These are phyloP conservation scores for Zymoseptoria tritici DNA, from an alignment of 2,329 filamentous ascomycete species.

Conservation along the genomic window DNA sequence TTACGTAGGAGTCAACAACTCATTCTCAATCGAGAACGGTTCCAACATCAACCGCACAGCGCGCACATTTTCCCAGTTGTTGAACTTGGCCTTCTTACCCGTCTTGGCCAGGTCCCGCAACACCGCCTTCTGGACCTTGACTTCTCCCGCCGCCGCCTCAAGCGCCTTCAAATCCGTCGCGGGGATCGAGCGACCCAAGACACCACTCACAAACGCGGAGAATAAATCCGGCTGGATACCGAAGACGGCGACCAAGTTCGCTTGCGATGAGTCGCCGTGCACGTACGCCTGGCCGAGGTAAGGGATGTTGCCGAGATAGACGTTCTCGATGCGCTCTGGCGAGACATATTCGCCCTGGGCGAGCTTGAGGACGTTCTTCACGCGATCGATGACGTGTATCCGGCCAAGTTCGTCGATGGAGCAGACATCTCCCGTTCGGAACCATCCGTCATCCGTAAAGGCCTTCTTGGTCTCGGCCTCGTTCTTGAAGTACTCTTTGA, in stretches of 20 bases:
- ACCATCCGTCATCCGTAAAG: conserved; percentile 87
- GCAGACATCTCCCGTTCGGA: conserved; percentile 90
- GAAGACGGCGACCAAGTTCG: conserved; percentile 76
- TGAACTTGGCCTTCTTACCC: conserved; percentile 78
- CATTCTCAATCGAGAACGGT: conserved; percentile 89
- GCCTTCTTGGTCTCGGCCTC: conserved; percentile 76
- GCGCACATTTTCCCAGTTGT: conserved; percentile 78
- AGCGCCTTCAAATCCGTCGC: conserved; percentile 60
- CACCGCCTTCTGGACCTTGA: conserved; percentile 65
- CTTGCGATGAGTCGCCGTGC: conserved; percentile 80
- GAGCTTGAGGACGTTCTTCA: conserved; percentile 99
- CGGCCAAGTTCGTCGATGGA: conserved; percentile 77
- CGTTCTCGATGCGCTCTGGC: conserved; percentile 92
- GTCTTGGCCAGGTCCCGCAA: conserved; percentile 71
- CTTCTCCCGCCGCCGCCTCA: conserved; percentile 58
- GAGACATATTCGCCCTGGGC: conserved; percentile 97
- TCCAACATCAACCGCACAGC: conserved; percentile 71
- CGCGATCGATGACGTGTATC: conserved; percentile 87
- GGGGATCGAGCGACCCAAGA: conserved; percentile 58
- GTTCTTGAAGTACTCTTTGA: conserved; percentile 86
- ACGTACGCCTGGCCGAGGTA: conserved; percentile 77
- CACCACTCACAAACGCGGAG: conserved; percentile 68
- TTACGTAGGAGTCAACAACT: conserved; percentile 81
- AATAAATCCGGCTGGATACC: conserved; percentile 81
- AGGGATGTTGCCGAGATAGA: conserved; percentile 74